Conservation (phyloP, 768 basidiomycete genomes). For the Rhizopogon vinicolor region DNA sequence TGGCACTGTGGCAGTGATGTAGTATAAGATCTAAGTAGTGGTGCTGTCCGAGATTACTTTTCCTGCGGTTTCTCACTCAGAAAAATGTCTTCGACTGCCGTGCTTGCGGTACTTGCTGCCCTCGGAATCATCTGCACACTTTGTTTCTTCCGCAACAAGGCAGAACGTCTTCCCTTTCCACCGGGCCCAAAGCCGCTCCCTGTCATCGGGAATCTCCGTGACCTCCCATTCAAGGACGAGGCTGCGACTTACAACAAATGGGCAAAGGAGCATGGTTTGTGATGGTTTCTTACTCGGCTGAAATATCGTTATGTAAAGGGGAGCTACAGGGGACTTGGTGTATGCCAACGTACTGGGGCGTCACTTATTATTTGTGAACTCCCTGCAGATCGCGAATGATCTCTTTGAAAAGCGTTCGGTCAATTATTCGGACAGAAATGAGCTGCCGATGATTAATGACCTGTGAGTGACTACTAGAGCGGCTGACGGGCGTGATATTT, state of each 20-base stretch:
- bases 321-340: conserved; percentile 44
- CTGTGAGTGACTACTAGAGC: conserved; percentile 28
- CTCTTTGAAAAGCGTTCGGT: conserved; percentile 52
- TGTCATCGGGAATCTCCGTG: conserved; percentile 48
- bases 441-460: conserved; percentile 46
- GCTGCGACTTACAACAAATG: conserved; percentile 39
- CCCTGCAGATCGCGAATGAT: conserved; percentile 41
- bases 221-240: conserved; percentile 36
- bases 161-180: conserved; percentile 34
- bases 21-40: not conserved
- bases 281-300: not conserved
- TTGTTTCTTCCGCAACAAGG: conserved; percentile 11
- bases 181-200: conserved; percentile 54
- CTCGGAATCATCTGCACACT: conserved; percentile 16
- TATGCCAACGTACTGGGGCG: conserved; percentile 48
- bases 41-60: not conserved
- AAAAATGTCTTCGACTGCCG: conserved; percentile 12
- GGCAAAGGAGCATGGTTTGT: conserved; percentile 33
- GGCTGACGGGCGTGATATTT: conserved; percentile 9
- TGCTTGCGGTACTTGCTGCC: conserved; percentile 14
- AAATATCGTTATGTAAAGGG: conserved; percentile 1
- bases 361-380: conserved; percentile 44
- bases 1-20: not conserved
- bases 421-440: conserved; percentile 52
- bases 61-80: not conserved